Evolutionary conservation across 1,139 yeast species (phyloP).

Genomic region (Nadsonia commutata): DNA sequence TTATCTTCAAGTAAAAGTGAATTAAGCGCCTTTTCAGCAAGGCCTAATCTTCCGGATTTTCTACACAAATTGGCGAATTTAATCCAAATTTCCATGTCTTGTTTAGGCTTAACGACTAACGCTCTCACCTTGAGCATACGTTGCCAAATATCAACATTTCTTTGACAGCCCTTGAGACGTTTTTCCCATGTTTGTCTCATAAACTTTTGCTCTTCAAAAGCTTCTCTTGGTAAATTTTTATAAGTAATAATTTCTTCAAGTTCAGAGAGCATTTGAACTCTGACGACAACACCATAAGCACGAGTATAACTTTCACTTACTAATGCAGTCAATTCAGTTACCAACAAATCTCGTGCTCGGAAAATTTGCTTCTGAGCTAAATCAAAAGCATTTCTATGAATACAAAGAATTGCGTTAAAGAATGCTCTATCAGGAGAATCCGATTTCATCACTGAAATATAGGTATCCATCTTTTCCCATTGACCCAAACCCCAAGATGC

Average conservation of each 20-base stretch:
- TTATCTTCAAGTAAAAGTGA: constrained; percentile 43
- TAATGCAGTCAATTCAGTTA: constrained; percentile 86
- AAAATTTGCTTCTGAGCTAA: constrained; percentile 69
- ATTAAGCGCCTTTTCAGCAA: constrained; percentile 85
- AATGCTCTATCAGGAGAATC: constrained; percentile 93
- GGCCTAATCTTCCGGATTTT: constrained; percentile 78
- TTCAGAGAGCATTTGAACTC: constrained; percentile 95
- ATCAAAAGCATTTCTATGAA: constrained; percentile 75
- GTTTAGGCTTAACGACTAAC: constrained; percentile 84
- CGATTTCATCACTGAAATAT: constrained; percentile 74
- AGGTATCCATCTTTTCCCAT: constrained; percentile 93
- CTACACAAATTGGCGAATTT: constrained; percentile 93
- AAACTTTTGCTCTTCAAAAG: constrained; percentile 51
- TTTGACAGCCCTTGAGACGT: constrained; percentile 81
- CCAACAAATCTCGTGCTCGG: constrained; percentile 75
- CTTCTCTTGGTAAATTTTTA: constrained; percentile 68
- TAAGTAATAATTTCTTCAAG: constrained; percentile 87
- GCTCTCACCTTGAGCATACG: constrained; percentile 89
- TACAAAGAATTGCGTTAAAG: constrained; percentile 74
- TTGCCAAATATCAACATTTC: constrained; percentile 97
- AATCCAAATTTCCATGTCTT: constrained; percentile 97
- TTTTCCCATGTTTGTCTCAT: constrained; percentile 93
- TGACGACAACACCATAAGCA: constrained; percentile 91
- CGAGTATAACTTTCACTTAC: constrained; percentile 93
- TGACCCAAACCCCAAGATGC: constrained; percentile 98